Evolutionary conservation across 2,329 filamentous ascomycete species (phyloP).

Genomic region (Tolypocladium tundrense): DNA sequence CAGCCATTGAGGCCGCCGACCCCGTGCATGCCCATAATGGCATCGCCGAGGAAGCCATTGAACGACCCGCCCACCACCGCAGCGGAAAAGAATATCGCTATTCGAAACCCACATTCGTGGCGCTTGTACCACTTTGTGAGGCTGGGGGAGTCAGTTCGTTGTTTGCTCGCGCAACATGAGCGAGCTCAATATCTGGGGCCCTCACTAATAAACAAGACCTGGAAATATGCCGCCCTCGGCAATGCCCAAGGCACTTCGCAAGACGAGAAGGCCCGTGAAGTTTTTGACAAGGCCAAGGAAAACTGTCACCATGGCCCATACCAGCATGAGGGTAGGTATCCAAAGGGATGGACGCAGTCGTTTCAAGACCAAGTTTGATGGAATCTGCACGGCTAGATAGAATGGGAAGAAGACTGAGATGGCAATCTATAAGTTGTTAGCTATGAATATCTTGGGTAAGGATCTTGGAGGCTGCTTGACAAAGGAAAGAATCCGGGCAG

Average conservation of each 20-base stretch:
- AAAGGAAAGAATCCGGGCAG: too few species aligned
- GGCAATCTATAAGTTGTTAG: slow-evolving; percentile 19
- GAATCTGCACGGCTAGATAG: slow-evolving; percentile 43
- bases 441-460: not conserved
- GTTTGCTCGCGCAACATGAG: not conserved
- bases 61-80: slow-evolving; percentile 53
- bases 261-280: slow-evolving; percentile 37
- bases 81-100: slow-evolving; percentile 48
- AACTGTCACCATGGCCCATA: slow-evolving; percentile 37
- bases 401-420: slow-evolving; percentile 43
- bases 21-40: slow-evolving; percentile 47
- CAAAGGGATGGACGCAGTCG: slow-evolving; percentile 38
- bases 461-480: too few species aligned
- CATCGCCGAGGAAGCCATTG: slow-evolving; percentile 50
- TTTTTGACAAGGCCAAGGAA: slow-evolving; percentile 42
- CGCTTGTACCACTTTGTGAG: slow-evolving; percentile 50
- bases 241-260: slow-evolving; percentile 36
- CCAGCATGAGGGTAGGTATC: slow-evolving; percentile 42
- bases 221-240: slow-evolving; percentile 51
- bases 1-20: slow-evolving; percentile 47
- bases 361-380: slow-evolving; percentile 48
- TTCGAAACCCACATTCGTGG: slow-evolving; percentile 49
- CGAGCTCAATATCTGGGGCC: not conserved
- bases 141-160: slow-evolving; percentile 10
- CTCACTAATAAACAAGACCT: slow-evolving; percentile 45